These are phyloP conservation scores for Pinguiococcus pyrenoidosus DNA, from an alignment of 108 stramenopile genomes.

Conservation along the genomic window DNA sequence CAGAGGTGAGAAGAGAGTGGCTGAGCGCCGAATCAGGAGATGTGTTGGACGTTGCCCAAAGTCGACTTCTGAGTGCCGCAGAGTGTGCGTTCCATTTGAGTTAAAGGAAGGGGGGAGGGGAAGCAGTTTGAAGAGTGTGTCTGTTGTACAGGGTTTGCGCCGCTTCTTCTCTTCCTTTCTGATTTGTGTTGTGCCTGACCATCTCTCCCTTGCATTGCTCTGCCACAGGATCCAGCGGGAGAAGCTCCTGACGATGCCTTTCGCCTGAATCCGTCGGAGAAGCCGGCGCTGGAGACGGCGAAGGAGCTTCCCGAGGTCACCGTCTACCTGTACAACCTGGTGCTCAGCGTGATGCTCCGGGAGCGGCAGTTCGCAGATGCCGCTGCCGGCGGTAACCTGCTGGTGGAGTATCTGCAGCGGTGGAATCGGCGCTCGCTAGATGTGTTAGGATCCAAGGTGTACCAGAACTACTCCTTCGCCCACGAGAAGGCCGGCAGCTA, in stretches of 20 bases:
- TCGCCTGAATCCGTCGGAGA: background rate
- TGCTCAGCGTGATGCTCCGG: constrained; percentile 6
- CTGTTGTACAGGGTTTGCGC: too few species aligned
- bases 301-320: constrained; percentile 2
- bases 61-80: too few species aligned
- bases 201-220: background rate
- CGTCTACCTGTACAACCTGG: constrained; percentile 6
- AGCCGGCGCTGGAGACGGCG: background rate
- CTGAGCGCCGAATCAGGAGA: too few species aligned
- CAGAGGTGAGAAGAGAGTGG: too few species aligned
- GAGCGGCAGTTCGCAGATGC: background rate
- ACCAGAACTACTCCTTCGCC: constrained; percentile 5
- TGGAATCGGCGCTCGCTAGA: constrained; percentile 26
- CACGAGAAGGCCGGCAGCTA: background rate
- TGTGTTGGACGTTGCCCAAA: too few species aligned
- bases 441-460: constrained; percentile 12
- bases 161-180: background rate
- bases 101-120: too few species aligned
- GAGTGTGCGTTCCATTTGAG: too few species aligned
- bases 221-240: background rate
- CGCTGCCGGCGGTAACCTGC: background rate
- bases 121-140: too few species aligned
- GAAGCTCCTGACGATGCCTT: background rate
- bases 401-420: background rate
- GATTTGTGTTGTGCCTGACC: background rate